A percentile compares a stretch with the other conserved stretches of the same genome.
Conservation (phyloP, 1,284 basidiomycete species). For the Thecaphora frezii region DNA sequence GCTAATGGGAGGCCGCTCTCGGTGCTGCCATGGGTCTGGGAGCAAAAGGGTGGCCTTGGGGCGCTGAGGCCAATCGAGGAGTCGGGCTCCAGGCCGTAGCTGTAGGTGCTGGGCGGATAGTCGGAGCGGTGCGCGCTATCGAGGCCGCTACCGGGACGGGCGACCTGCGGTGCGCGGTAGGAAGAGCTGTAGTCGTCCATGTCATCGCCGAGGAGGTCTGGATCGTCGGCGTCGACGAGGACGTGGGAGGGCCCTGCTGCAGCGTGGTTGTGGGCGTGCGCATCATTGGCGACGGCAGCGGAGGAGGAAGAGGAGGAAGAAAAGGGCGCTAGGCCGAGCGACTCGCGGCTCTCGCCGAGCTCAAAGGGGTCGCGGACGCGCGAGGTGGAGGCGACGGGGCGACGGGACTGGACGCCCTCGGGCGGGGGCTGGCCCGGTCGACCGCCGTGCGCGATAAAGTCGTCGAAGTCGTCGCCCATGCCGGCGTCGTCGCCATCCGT, state of each 20-base stretch:
- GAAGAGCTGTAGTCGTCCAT: constrained; percentile 20
- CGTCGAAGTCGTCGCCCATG: constrained; percentile 55
- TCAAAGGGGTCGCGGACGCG: constrained; percentile 21
- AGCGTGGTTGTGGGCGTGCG: background rate
- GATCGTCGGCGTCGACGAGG: constrained; percentile 50
- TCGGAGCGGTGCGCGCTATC: constrained; percentile 8
- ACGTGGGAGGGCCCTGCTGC: constrained; percentile 40
- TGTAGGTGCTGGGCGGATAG: constrained; percentile 19
- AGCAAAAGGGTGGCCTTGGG: constrained; percentile 19
- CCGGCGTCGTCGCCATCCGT: no score
- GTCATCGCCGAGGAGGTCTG: constrained; percentile 51
- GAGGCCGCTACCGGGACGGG: no score
- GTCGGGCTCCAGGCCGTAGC: constrained; percentile 10
- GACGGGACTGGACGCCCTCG: constrained; percentile 18
- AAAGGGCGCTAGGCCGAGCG: constrained; percentile 19
- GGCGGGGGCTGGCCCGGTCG: constrained; percentile 12
- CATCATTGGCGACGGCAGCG: no score
- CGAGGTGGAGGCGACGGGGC: constrained; percentile 5
- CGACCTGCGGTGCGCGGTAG: background rate
- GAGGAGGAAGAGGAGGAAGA: constrained; percentile 1
- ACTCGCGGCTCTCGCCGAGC: constrained; percentile 21
- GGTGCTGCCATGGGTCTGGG: constrained; percentile 25
- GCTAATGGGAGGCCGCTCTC: constrained; percentile 45
- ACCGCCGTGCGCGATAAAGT: constrained; percentile 29
- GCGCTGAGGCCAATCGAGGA: constrained; percentile 33